phyloP scores from a whole-genome alignment of 2,329 filamentous ascomycete genomes.

The Drechmeria coniospora region DNA sequence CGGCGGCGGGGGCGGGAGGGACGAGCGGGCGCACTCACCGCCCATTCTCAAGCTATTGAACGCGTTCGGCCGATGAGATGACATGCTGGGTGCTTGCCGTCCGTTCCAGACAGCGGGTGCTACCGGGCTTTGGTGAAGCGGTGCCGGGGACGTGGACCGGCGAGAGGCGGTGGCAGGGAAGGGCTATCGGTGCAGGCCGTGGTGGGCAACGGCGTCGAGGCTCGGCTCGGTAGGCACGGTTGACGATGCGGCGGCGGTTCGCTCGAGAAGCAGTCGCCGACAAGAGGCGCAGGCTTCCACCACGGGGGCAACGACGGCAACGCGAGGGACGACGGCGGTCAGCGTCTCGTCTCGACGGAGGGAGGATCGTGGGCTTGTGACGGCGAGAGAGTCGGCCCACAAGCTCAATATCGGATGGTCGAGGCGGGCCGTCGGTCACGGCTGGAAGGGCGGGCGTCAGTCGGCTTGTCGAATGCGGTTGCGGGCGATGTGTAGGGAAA shows the following conservation, averaged over 20 bases:
- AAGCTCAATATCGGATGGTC: too few relatives aligned
- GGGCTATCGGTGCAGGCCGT: conserved; percentile 17
- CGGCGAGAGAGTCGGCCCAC: too few relatives aligned
- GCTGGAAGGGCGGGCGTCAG: conserved; percentile 1
- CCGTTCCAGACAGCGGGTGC: conserved; percentile 12
- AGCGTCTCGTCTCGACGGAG: not conserved
- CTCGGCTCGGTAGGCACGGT: conserved; percentile 5
- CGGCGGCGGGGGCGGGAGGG: conserved; percentile 3
- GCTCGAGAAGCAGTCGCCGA: conserved; percentile 2
- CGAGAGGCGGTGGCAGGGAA: conserved; percentile 15
- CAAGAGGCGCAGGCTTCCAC: not conserved
- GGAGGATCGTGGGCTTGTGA: too few relatives aligned
- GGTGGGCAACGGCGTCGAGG: conserved; percentile 16
- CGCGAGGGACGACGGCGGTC: not conserved
- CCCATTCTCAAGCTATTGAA: conserved; percentile 87
- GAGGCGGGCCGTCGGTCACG: conserved; percentile 1
- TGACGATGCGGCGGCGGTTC: conserved; percentile 2
- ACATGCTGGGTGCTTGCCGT: conserved; percentile 40
- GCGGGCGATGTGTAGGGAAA: not conserved
- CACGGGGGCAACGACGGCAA: not conserved
- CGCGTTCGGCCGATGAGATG: conserved; percentile 79
- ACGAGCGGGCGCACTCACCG: conserved; percentile 46
- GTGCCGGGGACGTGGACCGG: conserved; percentile 9
- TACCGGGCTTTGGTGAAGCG: conserved; percentile 11
- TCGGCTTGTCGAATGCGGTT: too few relatives aligned